A percentile compares a stretch with the other conserved stretches of the same genome.
Evolutionary conservation across 2,329 filamentous ascomycete species (phyloP).

Genomic region (Epichloe bromicola): DNA sequence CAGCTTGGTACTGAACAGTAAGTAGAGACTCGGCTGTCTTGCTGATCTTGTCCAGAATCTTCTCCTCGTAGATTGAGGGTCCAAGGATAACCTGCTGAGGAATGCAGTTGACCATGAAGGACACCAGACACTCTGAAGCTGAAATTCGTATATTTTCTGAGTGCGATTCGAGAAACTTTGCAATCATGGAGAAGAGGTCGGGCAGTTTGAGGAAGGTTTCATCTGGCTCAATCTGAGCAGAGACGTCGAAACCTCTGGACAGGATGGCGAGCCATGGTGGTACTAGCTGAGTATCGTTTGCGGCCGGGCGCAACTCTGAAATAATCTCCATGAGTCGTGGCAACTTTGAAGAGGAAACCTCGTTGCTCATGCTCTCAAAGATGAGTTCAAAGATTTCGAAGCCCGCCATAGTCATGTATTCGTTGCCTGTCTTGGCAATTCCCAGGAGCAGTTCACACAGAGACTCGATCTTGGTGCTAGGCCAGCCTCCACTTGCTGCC

Average conservation of each 20-base stretch:
- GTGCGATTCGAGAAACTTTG: slow-evolving; percentile 70
- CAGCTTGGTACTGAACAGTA: slow-evolving; percentile 81
- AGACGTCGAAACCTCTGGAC: slow-evolving; percentile 87
- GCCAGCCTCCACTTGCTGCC: slow-evolving; percentile 81
- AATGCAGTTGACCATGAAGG: slow-evolving; percentile 82
- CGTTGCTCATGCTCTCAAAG: slow-evolving; percentile 80
- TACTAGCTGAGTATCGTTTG: slow-evolving; percentile 87
- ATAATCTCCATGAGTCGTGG: slow-evolving; percentile 85
- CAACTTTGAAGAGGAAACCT: slow-evolving; percentile 78
- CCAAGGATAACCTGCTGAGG: slow-evolving; percentile 73
- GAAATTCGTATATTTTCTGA: slow-evolving; percentile 91
- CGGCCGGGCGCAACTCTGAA: slow-evolving; percentile 75
- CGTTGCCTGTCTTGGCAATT: slow-evolving; percentile 82
- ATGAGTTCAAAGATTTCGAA: slow-evolving; percentile 98
- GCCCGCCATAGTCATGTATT: slow-evolving; percentile 90
- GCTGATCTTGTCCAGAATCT: slow-evolving; percentile 69
- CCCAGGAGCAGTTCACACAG: slow-evolving; percentile 80
- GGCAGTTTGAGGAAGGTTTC: slow-evolving; percentile 88
- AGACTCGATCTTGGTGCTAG: slow-evolving; percentile 86
- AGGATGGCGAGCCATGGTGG: slow-evolving; percentile 95
- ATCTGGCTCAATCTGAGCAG: slow-evolving; percentile 73
- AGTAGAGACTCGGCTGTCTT: slow-evolving; percentile 61
- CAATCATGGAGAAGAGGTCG: slow-evolving; percentile 67
- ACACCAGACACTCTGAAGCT: slow-evolving; percentile 87
- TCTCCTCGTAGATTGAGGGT: slow-evolving; percentile 86